These are phyloP conservation scores for Linnemannia zychae DNA, from an alignment of 192 early-diverging fungal genomes.

Conservation along the genomic window DNA sequence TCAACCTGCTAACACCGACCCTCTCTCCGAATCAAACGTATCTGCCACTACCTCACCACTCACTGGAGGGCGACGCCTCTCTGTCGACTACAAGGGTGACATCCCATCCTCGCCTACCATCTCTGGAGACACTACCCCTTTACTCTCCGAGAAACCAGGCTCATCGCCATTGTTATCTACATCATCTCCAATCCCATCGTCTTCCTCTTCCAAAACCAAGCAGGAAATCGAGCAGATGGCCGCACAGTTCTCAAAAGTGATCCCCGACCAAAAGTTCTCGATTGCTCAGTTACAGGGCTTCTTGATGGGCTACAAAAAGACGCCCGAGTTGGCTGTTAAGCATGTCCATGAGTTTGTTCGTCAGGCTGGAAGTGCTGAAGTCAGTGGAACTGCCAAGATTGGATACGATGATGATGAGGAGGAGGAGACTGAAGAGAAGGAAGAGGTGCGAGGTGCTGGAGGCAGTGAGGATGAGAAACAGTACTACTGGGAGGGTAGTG, in stretches of 20 bases:
- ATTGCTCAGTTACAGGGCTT: conserved; percentile 68
- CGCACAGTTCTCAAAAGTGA: conserved; percentile 47
- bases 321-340: conserved; percentile 55
- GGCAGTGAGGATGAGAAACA: conserved; percentile 12
- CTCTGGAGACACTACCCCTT: background rate
- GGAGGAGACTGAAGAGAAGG: background rate
- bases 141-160: background rate
- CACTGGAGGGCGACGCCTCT: background rate
- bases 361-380: conserved; percentile 48
- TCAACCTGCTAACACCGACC: conserved; percentile 1
- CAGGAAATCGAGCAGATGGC: conserved; percentile 40
- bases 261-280: conserved; percentile 61
- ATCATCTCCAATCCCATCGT: background rate
- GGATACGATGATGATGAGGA: conserved; percentile 29
- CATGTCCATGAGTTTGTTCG: conserved; percentile 52
- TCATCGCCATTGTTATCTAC: background rate
- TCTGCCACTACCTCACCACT: background rate
- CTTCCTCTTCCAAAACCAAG: background rate
- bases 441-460: background rate
- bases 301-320: conserved; percentile 64
- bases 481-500: conserved; percentile 27
- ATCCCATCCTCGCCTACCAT: background rate
- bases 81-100: background rate
- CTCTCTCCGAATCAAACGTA: background rate
- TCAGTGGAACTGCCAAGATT: conserved; percentile 51